Conservation (phyloP, 768 basidiomycete genomes). For the Termitomyces sp. region DNA sequence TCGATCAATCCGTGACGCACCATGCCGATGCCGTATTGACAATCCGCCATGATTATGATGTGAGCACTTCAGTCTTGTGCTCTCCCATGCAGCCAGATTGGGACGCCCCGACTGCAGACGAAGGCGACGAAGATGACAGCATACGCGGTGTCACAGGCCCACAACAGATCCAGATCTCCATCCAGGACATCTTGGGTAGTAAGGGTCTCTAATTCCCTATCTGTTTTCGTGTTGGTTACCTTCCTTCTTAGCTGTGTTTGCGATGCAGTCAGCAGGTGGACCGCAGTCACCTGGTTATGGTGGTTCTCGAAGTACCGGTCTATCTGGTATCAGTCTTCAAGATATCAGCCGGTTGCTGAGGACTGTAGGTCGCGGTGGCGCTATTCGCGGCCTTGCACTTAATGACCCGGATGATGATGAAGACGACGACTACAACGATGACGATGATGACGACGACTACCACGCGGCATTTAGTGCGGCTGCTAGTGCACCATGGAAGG, state of each 20-base stretch:
- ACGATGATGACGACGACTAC: slow-evolving; percentile 36
- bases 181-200: slow-evolving; percentile 27
- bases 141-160: not conserved
- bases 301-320: slow-evolving; percentile 12
- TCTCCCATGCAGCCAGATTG: slow-evolving; percentile 20
- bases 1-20: slow-evolving; percentile 14
- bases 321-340: slow-evolving; percentile 27
- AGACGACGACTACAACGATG: slow-evolving; percentile 24
- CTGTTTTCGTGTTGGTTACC: not conserved
- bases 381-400: not conserved
- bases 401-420: slow-evolving; percentile 10
- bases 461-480: slow-evolving; percentile 25
- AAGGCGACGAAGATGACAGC: slow-evolving; percentile 11
- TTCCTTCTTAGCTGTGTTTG: slow-evolving; percentile 26
- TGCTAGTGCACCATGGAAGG: slow-evolving; percentile 21
- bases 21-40: slow-evolving; percentile 10
- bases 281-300: slow-evolving; percentile 6
- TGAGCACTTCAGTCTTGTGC: slow-evolving; percentile 1
- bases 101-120: slow-evolving; percentile 17
- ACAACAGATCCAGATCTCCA: slow-evolving; percentile 1
- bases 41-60: not conserved
- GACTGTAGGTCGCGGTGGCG: slow-evolving; percentile 2
- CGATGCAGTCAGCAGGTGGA: slow-evolving; percentile 25
- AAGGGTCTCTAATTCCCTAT: slow-evolving; percentile 4
- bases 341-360: slow-evolving; percentile 28